A percentile compares a stretch with the other conserved stretches of the same genome.
Conservation (phyloP, 2,329 filamentous ascomycete genomes). For the Calonectria pteridis region DNA sequence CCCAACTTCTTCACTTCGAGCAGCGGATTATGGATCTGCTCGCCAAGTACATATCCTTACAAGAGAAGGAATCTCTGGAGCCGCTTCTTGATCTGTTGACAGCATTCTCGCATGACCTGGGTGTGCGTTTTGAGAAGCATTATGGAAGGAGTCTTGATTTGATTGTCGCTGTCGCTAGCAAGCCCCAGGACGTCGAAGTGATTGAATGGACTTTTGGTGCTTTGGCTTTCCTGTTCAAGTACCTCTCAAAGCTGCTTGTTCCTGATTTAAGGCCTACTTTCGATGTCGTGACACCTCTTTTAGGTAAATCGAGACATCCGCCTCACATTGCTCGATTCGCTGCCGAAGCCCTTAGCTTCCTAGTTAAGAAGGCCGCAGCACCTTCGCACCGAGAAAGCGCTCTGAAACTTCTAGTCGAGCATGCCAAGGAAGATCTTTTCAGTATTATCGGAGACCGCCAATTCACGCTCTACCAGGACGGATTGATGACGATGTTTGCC, state of each 20-base stretch:
- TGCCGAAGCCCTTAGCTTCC: constrained; percentile 93
- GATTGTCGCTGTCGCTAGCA: constrained; percentile 82
- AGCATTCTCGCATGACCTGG: constrained; percentile 94
- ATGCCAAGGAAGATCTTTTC: constrained; percentile 78
- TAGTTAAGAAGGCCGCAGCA: constrained; percentile 88
- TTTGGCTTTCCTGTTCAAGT: constrained; percentile 97
- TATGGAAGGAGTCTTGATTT: constrained; percentile 82
- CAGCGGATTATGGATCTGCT: constrained; percentile 85
- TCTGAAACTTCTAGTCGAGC: constrained; percentile 76
- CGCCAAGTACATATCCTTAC: constrained; percentile 79
- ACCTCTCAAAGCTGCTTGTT: constrained; percentile 87
- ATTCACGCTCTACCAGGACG: constrained; percentile 81
- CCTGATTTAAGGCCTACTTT: constrained; percentile 88
- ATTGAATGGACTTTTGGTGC: constrained; percentile 98
- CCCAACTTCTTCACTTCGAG: constrained; percentile 92
- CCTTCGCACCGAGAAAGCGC: constrained; percentile 81
- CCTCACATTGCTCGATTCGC: constrained; percentile 91
- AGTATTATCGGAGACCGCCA: constrained; percentile 66
- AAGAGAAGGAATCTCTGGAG: constrained; percentile 85
- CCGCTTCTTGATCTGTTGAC: constrained; percentile 89
- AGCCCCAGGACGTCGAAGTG: constrained; percentile 84
- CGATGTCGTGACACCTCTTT: constrained; percentile 83
- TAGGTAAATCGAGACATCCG: constrained; percentile 86
- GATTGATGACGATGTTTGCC: constrained; percentile 91
- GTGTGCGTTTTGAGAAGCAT: constrained; percentile 87